Conservation (phyloP, 2,329 filamentous ascomycete genomes). For the Aspergillus versicolor region DNA sequence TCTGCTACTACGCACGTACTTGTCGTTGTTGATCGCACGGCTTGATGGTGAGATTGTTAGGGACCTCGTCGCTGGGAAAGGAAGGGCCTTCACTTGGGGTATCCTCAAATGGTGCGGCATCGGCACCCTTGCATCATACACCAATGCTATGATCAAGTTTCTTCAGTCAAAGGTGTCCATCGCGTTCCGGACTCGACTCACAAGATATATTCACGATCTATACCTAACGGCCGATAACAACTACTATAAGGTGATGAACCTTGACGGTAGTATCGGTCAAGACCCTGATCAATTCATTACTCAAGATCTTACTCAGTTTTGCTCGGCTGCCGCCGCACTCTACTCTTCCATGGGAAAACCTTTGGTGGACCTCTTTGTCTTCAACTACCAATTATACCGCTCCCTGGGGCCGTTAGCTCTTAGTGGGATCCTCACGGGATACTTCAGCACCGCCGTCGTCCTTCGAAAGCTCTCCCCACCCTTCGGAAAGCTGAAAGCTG, state of each 20-base stretch:
- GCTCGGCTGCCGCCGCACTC: conserved; percentile 82
- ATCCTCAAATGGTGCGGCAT: conserved; percentile 94
- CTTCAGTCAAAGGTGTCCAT: conserved; percentile 98
- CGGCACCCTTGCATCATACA: conserved; percentile 90
- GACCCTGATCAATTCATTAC: conserved; percentile 97
- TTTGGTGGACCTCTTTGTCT: conserved; percentile 93
- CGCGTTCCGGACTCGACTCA: conserved; percentile 91
- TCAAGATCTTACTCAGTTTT: conserved; percentile 93
- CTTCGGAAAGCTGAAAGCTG: conserved; percentile 94
- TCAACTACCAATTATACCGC: conserved; percentile 95
- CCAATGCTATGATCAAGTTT: conserved; percentile 98
- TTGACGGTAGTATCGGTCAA: conserved; percentile 89
- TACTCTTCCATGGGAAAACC: conserved; percentile 98
- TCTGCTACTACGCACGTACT: conserved; percentile 85
- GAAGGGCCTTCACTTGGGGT: conserved; percentile 82
- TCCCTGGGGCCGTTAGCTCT: conserved; percentile 86
- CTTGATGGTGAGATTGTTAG: conserved; percentile 95
- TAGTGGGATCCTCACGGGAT: conserved; percentile 83
- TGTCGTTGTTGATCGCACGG: conserved; percentile 88
- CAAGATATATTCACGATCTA: conserved; percentile 93
- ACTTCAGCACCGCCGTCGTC: conserved; percentile 89
- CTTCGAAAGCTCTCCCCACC: conserved; percentile 86
- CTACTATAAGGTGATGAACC: conserved; percentile 91
- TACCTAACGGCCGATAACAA: conserved; percentile 94
- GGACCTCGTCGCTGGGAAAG: conserved; percentile 92